Percentiles rank a stretch among this genome's conserved stretches.
phyloP scores from a whole-genome alignment of 1,139 yeast species.

The Magnusiomyces paraingens region DNA sequence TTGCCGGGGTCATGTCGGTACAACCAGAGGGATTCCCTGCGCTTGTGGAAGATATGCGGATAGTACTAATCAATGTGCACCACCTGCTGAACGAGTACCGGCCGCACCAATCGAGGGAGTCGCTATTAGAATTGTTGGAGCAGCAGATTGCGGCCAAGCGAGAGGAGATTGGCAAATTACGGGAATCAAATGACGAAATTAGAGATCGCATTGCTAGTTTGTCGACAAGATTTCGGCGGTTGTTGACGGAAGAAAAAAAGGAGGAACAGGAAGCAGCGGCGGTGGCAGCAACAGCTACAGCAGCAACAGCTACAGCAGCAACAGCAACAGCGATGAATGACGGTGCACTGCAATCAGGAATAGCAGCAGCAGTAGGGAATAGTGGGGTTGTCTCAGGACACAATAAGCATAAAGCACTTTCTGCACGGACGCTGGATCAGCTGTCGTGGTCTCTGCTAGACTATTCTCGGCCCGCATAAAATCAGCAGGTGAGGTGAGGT shows the following conservation, averaged over 20 bases:
- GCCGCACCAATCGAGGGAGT: conserved; percentile 84
- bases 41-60: conserved; percentile 64
- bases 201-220: conserved; percentile 22
- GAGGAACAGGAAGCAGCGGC: neutral
- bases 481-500: no score
- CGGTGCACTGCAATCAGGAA: no score
- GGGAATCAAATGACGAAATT: conserved; percentile 24
- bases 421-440: neutral
- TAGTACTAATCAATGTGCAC: conserved; percentile 74
- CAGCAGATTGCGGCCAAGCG: conserved; percentile 35
- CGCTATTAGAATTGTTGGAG: conserved; percentile 62
- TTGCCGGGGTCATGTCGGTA: conserved; percentile 63
- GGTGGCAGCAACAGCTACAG: neutral
- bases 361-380: no score
- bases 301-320: no score
- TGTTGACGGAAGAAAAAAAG: neutral
- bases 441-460: conserved; percentile 2
- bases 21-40: conserved; percentile 60
- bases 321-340: no score
- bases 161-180: conserved; percentile 24
- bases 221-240: conserved; percentile 20
- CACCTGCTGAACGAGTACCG: conserved; percentile 78
- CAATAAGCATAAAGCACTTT: no score
- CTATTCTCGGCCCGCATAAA: no score
- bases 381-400: no score